Evolutionary conservation across 2,329 filamentous ascomycete genomes (phyloP), one percentile per base, ranked within the genome.

Genomic region (Claviceps maximensis): DNA sequence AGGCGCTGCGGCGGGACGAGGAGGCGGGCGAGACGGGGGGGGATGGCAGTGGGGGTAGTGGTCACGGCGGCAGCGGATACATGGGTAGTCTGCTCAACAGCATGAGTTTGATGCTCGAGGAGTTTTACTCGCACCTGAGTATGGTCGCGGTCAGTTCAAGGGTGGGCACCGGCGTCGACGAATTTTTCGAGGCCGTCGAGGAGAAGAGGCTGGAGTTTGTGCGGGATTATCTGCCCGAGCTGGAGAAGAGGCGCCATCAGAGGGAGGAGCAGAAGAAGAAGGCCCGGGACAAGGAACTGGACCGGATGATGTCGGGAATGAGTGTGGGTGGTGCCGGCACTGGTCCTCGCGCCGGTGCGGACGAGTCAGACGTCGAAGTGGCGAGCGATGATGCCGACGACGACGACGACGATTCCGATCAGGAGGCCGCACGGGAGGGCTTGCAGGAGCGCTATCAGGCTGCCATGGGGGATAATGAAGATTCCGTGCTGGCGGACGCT

Each of bases 101-200:
- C 63, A 98, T 98, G 93, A 95, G 89, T 64, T 74, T 97, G 56
- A 89, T 98, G 78, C 75, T 98, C 36, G 93, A 98, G 63, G 93
- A 98, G 67, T 98, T 98, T 65, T 98, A 98, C 69, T 84, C 88
- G 41, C 89, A 97, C 64, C 74, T 98, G 36, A 94, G 82, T 63
- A 87, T 98, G 9, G 91, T 98, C 0, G 89, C 86, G 0, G 94
- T 98, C 13, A 95, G 88, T 59, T 87, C 89, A 8, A 91, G 95
- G 80, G 88, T 91, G 0, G 93, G 93, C 23, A 84, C 87, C 0
- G 94, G 93, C 3, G 81, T 98, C 33, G 86, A 94, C 54, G 89
- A 95, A 25, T 98, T 98, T 69, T 97, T 98, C 66, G 79, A 82
- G 44, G 89, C 91, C 0, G 90, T 98, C 1, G 77, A 86, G 58